Conservation (phyloP, 331 rosid genomes). For the Rosa hybrid region DNA sequence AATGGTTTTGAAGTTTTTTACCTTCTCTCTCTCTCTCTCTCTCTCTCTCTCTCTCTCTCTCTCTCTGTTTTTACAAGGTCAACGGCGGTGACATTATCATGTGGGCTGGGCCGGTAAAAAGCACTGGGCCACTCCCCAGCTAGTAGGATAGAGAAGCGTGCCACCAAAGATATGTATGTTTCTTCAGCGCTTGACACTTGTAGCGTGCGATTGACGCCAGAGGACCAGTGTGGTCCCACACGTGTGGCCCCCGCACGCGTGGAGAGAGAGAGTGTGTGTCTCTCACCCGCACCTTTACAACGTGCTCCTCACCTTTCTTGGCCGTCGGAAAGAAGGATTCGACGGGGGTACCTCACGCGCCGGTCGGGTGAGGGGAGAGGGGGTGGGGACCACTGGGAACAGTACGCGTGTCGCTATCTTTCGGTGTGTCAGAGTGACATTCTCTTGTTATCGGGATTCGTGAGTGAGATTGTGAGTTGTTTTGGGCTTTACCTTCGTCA, state of each 20-base stretch:
- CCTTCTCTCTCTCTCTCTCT: no score
- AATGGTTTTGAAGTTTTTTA: background rate
- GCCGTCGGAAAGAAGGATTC: background rate
- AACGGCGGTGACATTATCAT: slow-evolving; percentile 24
- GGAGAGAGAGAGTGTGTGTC: slow-evolving; percentile 14
- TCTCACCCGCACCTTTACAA: slow-evolving; percentile 31
- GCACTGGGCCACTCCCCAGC: slow-evolving; percentile 24
- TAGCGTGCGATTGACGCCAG: slow-evolving; percentile 47
- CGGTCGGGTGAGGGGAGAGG: background rate
- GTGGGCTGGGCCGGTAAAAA: slow-evolving; percentile 33
- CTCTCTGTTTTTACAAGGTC: slow-evolving; percentile 9
- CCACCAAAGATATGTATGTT: slow-evolving; percentile 9
- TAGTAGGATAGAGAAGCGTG: slow-evolving; percentile 24
- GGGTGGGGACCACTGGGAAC: slow-evolving; percentile 25
- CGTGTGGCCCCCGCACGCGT: slow-evolving; percentile 53
- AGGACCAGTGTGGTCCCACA: slow-evolving; percentile 37
- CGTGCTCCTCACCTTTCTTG: slow-evolving; percentile 22
- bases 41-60: no score
- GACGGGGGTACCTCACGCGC: background rate
- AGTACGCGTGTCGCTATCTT: slow-evolving; percentile 42
- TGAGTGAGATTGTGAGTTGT: slow-evolving; percentile 8
- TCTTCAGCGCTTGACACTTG: background rate
- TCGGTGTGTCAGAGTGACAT: slow-evolving; percentile 38
- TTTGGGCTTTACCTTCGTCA: slow-evolving; percentile 30
- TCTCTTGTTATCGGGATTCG: slow-evolving; percentile 13